Evolutionary conservation across 202 grass and related monocot genomes (phyloP), one percentile per base, ranked within the genome.

Genomic region (Cymbopogon flexuosus): DNA sequence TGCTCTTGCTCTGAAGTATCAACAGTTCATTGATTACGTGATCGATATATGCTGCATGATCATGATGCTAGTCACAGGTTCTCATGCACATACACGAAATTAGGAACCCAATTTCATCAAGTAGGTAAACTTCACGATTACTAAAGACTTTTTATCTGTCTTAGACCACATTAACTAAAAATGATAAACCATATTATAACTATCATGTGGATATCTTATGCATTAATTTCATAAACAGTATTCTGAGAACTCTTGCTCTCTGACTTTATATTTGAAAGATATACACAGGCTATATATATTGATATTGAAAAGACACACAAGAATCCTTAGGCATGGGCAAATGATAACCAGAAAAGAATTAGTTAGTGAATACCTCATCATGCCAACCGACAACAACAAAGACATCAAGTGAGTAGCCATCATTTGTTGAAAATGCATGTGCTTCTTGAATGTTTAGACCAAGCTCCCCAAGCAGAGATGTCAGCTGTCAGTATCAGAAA

Each of bases 371-470:
- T 91, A 97, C 94, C 91, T 97, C 94, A 79, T 89, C 89, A 12
- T 86, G 87, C 94, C 94, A 97, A 76, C 94, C 94, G 60, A 94
- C 87, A 83, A 97, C 94, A 68, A 97, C 94, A 79, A 97, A 97
- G 4, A 97, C 94, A 30, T 94, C 94, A 1, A 97, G 88, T 75
- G 94, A 97, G 66, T 89, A 97, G 68, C 94, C 94, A 87, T 97
- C 94, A 33, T 97, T 97, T 83, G 94, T 97, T 66, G 94, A 97
- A 86, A 97, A 97, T 1, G 91, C 94, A 84, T 97, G 94, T 68
- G 94, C 94, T 92, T 97, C 94, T 90, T 97, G 91, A 79, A 97
- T 97, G 68, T 97, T 94, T 78, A 97, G 87, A 46, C 94, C 91
- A 84, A 97, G 83, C 81, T 97, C 94, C 45, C 85, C 94, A 62